Conservation (phyloP, 2,329 filamentous ascomycete species). For the Trichoderma pleuroti region DNA sequence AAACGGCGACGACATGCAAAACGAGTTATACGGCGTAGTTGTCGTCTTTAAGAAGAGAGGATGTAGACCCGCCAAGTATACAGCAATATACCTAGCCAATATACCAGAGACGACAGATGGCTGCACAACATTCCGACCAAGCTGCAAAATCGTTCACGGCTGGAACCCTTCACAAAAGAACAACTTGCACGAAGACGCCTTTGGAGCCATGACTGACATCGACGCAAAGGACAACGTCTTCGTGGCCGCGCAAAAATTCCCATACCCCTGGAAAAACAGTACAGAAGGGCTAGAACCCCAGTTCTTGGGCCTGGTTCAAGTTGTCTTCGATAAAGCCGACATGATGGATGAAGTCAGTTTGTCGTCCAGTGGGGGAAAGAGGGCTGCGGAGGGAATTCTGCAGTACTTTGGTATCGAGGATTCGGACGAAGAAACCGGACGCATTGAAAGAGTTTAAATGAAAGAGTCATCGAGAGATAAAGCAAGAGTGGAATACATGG, state of each 20-base stretch:
- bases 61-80: background rate
- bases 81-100: slow-evolving; percentile 14
- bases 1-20: background rate
- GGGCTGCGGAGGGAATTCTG: background rate
- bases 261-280: background rate
- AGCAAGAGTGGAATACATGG: too few species aligned
- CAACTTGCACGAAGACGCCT: background rate
- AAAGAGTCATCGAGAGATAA: too few species aligned
- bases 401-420: slow-evolving; percentile 5
- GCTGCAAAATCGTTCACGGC: background rate
- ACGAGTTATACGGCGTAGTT: background rate
- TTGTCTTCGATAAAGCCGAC: slow-evolving; percentile 6
- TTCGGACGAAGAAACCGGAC: slow-evolving; percentile 12
- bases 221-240: background rate
- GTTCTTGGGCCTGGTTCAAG: slow-evolving; percentile 4
- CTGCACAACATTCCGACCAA: background rate
- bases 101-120: background rate
- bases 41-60: slow-evolving; percentile 8
- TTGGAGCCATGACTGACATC: background rate
- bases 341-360: slow-evolving; percentile 5
- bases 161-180: background rate
- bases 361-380: background rate
- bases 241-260: background rate
- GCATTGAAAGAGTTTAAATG: too few species aligned
- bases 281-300: background rate